Conservation (phyloP, 2,329 filamentous ascomycete species). For the Beauveria medogensis region DNA sequence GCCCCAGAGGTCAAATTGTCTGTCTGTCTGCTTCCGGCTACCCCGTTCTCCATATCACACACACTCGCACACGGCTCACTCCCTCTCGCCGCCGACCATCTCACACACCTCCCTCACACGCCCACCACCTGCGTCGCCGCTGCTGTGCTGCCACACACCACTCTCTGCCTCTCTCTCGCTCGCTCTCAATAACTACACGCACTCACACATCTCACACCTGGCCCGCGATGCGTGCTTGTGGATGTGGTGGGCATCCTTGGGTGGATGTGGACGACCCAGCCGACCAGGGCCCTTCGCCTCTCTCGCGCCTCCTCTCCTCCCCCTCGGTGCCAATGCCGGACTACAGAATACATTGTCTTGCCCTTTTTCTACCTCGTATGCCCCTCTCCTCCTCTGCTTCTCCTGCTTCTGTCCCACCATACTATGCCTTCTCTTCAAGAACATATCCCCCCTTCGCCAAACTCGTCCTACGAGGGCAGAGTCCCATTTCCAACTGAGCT, state of each 20-base stretch:
- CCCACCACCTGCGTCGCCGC: neutral
- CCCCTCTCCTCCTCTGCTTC: slow-evolving; percentile 9
- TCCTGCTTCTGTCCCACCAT: slow-evolving; percentile 7
- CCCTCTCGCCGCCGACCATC: neutral
- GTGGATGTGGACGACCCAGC: slow-evolving; percentile 9
- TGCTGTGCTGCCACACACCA: neutral
- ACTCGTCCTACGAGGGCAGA: slow-evolving; percentile 27
- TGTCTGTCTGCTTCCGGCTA: slow-evolving; percentile 5
- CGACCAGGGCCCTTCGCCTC: slow-evolving; percentile 11
- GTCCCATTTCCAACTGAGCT: slow-evolving; percentile 13
- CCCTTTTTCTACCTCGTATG: slow-evolving; percentile 13
- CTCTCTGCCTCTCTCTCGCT: neutral
- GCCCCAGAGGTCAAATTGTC: slow-evolving; percentile 7
- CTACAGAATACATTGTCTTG: slow-evolving; percentile 15
- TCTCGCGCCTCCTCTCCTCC: slow-evolving; percentile 8
- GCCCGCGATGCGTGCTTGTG: slow-evolving; percentile 10
- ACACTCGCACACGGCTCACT: neutral
- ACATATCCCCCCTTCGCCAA: slow-evolving; percentile 24
- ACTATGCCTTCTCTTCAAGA: slow-evolving; percentile 16
- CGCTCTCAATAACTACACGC: neutral
- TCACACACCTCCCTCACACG: neutral
- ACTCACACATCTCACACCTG: slow-evolving; percentile 4
- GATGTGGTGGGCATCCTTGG: slow-evolving; percentile 1
- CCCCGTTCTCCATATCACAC: slow-evolving; percentile 1
- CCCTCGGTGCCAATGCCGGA: slow-evolving; percentile 12